Base-by-base conservation (phyloP, 495 filamentous ascomycete species). In the Trypethelium eluteriae region DNA sequence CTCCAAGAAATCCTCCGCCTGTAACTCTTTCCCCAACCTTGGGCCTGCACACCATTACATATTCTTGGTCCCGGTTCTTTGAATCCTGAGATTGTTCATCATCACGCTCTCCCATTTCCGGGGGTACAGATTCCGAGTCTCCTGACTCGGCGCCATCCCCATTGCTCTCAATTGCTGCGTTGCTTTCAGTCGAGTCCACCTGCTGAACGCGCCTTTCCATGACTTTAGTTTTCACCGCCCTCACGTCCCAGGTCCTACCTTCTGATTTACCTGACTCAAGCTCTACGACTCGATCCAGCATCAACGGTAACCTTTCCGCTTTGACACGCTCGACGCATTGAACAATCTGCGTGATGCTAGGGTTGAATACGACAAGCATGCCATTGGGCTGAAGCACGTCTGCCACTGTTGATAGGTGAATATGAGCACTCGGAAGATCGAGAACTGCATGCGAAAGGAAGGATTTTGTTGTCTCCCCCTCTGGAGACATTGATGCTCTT, bases 281-380 rank as follows among this genome's bases (percentile, higher is more conserved):
- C 73, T 93, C 89, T 16, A 92, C 69, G 2, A 86, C 84, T 67
- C 76, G 78, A 56, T 90, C 87, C 63, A 87, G 76, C 3, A 82
- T 74, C 38, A 90, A 78, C 1, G 83, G 82, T 50, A 90, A 67
- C 18, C 70, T 76, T 25, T 82, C 69, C 11, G 77, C 69, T 50
- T 79, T 83, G 39, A 88, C 81, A 14, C 76, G 62, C 62, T 82
- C 76, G 49, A 91, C 74, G 62, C 84, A 85, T 1, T 82, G 78
- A 44, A 79, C 82, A 66, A 93, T 89, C 75, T 93, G 90, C 5
- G 88, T 91, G 66, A 93, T 84, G 68, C 84, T 89, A 2, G 90
- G 90, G 74, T 83, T 85, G 73, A 90, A 93, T 18, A 90, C 83
- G 35, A 85, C 77, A 2, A 93, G 75, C 3, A 81, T 71, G 1